A percentile compares a stretch with the other conserved stretches of the same genome.
Conservation (phyloP, 306 rosid genomes). For the Gillenia trifoliata region DNA sequence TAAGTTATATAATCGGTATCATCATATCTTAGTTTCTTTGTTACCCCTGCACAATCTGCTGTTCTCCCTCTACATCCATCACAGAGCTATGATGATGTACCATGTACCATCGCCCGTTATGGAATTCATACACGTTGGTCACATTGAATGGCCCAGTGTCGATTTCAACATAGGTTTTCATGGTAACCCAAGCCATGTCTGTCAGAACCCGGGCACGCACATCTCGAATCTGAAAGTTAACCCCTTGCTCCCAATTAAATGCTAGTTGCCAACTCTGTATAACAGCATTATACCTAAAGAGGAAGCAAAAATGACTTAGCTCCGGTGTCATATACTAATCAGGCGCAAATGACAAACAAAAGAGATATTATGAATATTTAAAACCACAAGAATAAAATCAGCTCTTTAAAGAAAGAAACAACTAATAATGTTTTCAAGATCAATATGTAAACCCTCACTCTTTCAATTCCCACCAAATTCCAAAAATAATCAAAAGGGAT, state of each 20-base stretch:
- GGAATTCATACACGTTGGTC: slow-evolving; percentile 76
- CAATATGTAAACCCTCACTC: neutral
- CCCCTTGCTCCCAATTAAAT: slow-evolving; percentile 85
- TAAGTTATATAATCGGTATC: slow-evolving; percentile 36
- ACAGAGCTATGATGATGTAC: slow-evolving; percentile 95
- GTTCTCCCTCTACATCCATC: slow-evolving; percentile 71
- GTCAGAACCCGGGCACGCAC: slow-evolving; percentile 78
- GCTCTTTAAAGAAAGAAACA: neutral
- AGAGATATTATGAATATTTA: neutral
- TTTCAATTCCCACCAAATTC: neutral
- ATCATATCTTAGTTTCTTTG: slow-evolving; percentile 15
- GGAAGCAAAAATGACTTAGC: slow-evolving; percentile 12
- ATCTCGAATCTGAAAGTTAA: slow-evolving; percentile 84
- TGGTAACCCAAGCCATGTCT: slow-evolving; percentile 96
- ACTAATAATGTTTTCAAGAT: neutral
- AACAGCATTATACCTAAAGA: slow-evolving; percentile 67
- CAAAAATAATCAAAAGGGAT: neutral
- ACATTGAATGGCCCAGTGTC: slow-evolving; percentile 79
- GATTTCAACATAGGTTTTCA: slow-evolving; percentile 75
- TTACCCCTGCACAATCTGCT: slow-evolving; percentile 63
- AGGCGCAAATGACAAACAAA: neutral
- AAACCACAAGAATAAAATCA: neutral
- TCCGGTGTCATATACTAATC: neutral
- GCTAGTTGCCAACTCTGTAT: slow-evolving; percentile 84
- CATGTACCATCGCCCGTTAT: slow-evolving; percentile 80